Percentiles rank a stretch among this genome's conserved stretches.
phyloP scores from a whole-genome alignment of 2,329 filamentous ascomycete genomes.

The Stagonosporopsis rhizophila region DNA sequence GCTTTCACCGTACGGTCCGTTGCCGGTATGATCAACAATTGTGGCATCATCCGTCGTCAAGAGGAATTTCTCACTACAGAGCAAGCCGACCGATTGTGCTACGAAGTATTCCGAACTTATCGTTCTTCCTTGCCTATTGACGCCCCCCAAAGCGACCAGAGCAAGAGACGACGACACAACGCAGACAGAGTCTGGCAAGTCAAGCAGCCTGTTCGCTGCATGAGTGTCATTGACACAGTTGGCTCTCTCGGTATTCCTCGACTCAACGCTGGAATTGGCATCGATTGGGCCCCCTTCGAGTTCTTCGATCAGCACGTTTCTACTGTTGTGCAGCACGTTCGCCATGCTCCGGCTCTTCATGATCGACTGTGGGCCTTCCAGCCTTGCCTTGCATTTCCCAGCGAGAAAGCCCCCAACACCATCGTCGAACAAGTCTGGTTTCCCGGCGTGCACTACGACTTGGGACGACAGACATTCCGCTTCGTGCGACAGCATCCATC shows the following conservation, averaged over 20 bases:
- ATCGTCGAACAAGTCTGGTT: conserved; percentile 45
- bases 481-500: conserved; percentile 40
- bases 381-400: conserved; percentile 38
- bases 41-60: conserved; percentile 48
- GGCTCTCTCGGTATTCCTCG: conserved; percentile 45
- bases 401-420: conserved; percentile 11
- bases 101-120: conserved; percentile 45
- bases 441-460: conserved; percentile 48
- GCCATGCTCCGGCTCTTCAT: conserved; percentile 44
- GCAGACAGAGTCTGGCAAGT: conserved; percentile 37
- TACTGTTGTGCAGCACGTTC: conserved; percentile 42
- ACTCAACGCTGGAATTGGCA: conserved; percentile 45
- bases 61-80: conserved; percentile 4
- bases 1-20: conserved; percentile 54
- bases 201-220: conserved; percentile 40
- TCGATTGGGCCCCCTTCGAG: conserved; percentile 47
- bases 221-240: conserved; percentile 47
- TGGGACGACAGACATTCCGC: conserved; percentile 46
- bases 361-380: conserved; percentile 47
- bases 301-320: conserved; percentile 47
- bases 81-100: conserved; percentile 36
- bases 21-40: conserved; percentile 54
- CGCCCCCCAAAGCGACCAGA: conserved; percentile 34
- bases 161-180: conserved; percentile 26
- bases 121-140: conserved; percentile 38